Percentiles rank a stretch among this genome's conserved stretches.
phyloP scores from a whole-genome alignment of 257 asterid species.

The Solanum infundibuliforme region DNA sequence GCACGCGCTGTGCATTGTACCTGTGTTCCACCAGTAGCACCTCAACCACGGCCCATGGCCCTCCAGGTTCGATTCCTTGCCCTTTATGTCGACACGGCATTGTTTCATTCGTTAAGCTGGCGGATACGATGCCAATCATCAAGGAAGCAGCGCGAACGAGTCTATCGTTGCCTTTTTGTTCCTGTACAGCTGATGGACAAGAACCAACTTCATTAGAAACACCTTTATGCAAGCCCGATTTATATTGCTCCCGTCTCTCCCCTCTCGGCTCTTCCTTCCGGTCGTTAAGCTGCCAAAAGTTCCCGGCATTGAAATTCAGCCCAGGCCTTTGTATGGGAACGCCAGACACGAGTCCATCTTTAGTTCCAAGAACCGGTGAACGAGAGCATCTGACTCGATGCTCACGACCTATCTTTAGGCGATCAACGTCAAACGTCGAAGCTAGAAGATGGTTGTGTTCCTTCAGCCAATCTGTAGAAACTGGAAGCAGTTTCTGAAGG shows the following conservation, averaged over 20 bases:
- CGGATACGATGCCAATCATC: constrained; percentile 27
- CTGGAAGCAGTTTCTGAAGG: constrained; percentile 41
- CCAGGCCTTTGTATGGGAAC: constrained; percentile 59
- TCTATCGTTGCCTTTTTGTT: constrained; percentile 52
- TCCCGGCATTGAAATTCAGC: constrained; percentile 36
- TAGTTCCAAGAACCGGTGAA: constrained; percentile 27
- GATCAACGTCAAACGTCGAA: constrained; percentile 44
- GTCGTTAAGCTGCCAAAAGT: constrained; percentile 51
- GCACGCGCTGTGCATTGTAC: constrained; percentile 72
- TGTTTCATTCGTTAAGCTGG: constrained; percentile 55
- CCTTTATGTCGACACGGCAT: constrained; percentile 85
- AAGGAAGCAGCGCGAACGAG: constrained; percentile 45
- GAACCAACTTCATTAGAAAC: constrained; percentile 38
- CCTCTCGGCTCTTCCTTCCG: constrained; percentile 54
- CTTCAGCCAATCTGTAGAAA: constrained; percentile 38
- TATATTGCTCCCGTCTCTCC: constrained; percentile 24
- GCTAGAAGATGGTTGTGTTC: constrained; percentile 65
- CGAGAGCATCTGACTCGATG: constrained; percentile 29
- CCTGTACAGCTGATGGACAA: constrained; percentile 41
- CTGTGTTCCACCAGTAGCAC: constrained; percentile 60
- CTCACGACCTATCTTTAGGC: constrained; percentile 43
- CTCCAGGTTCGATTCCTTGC: constrained; percentile 74
- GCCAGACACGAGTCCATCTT: constrained; percentile 42
- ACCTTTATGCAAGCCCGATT: constrained; percentile 54
- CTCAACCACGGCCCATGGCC: constrained; percentile 37